A percentile compares a stretch with the other conserved stretches of the same genome.
phyloP scores from a whole-genome alignment of 2,329 filamentous ascomycete genomes.

The Penicillium hesseltinei region DNA sequence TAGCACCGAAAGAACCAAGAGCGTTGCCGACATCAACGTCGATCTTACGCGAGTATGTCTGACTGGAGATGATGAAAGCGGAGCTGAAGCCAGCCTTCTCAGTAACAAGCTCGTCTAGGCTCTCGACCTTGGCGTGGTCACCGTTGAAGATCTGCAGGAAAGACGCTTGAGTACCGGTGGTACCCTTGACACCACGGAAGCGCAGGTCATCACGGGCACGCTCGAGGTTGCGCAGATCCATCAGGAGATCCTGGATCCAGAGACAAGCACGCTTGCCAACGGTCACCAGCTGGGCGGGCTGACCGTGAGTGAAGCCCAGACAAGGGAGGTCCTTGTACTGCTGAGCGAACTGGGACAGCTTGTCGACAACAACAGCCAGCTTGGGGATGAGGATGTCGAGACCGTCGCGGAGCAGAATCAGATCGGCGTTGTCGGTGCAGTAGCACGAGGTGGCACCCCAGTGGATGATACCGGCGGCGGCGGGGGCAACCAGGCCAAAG shows the following conservation, averaged over 20 bases:
- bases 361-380: constrained; percentile 73
- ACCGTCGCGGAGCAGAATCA: constrained; percentile 73
- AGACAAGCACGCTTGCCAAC: constrained; percentile 66
- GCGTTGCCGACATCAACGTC: constrained; percentile 79
- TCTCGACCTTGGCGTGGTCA: constrained; percentile 60
- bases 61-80: constrained; percentile 65
- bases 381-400: constrained; percentile 75
- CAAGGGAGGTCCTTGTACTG: constrained; percentile 71
- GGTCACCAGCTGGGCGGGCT: constrained; percentile 59
- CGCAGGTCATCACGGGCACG: constrained; percentile 64
- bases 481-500: constrained; percentile 70
- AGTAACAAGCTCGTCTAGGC: constrained; percentile 62
- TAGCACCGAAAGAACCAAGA: constrained; percentile 75
- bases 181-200: constrained; percentile 73
- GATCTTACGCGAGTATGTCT: constrained; percentile 78
- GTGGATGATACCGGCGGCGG: constrained; percentile 81
- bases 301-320: constrained; percentile 72
- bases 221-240: constrained; percentile 74
- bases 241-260: constrained; percentile 73
- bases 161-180: constrained; percentile 75
- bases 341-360: constrained; percentile 69
- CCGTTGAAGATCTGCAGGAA: constrained; percentile 69
- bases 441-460: constrained; percentile 62
- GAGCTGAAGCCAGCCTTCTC: constrained; percentile 64
- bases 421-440: constrained; percentile 70